Evolutionary conservation across 2,329 filamentous ascomycete species (phyloP).

Genomic region (Aspergillus chevalieri): DNA sequence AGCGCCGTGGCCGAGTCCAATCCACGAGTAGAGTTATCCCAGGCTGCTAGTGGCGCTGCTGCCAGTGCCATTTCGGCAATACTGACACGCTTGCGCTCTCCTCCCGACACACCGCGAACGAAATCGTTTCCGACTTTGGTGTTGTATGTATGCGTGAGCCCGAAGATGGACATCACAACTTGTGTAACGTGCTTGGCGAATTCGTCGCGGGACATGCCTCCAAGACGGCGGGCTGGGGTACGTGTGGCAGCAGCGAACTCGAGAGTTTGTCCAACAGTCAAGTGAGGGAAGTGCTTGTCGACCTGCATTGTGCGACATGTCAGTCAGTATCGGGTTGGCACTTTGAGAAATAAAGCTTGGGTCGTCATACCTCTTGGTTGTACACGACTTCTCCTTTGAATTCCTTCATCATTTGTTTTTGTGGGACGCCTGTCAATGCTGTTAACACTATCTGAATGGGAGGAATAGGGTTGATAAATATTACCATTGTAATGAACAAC

Average conservation of each 20-base stretch:
- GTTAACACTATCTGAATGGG: not conserved
- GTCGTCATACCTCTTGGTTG: constrained; percentile 38
- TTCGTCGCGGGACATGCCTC: constrained; percentile 27
- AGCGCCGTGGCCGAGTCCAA: constrained; percentile 48
- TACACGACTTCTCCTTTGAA: constrained; percentile 34
- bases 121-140: constrained; percentile 47
- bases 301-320: constrained; percentile 65
- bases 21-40: constrained; percentile 43
- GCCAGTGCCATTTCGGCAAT: constrained; percentile 50
- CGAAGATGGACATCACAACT: constrained; percentile 39
- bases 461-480: not conserved
- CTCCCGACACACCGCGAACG: constrained; percentile 54
- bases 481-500: constrained; percentile 74
- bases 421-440: constrained; percentile 13
- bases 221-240: constrained; percentile 31
- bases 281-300: constrained; percentile 64
- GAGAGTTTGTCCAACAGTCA: constrained; percentile 65
- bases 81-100: constrained; percentile 54
- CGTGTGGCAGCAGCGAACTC: constrained; percentile 66
- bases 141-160: constrained; percentile 42
- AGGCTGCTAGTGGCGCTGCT: constrained; percentile 36
- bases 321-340: constrained; percentile 67
- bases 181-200: constrained; percentile 36
- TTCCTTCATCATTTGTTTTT: constrained; percentile 26
- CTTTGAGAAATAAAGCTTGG: constrained; percentile 23